Base-by-base conservation (phyloP, 2,329 filamentous ascomycete species). In the Aspergillus oerlinghausenensis region DNA sequence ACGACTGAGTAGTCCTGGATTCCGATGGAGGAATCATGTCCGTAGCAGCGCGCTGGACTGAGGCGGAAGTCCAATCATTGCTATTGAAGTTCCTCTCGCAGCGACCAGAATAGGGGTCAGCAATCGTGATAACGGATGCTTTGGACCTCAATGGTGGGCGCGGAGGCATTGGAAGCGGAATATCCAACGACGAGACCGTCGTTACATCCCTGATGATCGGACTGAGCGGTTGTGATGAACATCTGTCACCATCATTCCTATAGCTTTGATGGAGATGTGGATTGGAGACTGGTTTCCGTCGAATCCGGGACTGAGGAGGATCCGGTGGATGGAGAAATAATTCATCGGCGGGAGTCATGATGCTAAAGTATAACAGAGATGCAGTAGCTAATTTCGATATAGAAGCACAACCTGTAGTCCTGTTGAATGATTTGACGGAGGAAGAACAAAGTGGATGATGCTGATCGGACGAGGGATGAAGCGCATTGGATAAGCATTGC, bases 231-330 rank as follows among this genome's bases (percentile, higher is more conserved):
- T 47, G 19, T 17, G 21, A 45, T 14, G 21, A 45, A 21, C 8
- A 2, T 45, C 42, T 45, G 1, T 47, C 11, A 2, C 21, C 43
- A 47, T 47, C 23, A 47, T 47, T 14, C 6, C 1, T 25, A 23
- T 29, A 21, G n/a, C 29, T 49, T 17, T 50, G 32, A 42, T 35
- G n/a, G 32, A 29, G 19, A 29, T 50, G 40, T 40, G 48, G 45
- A 19, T 25, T 49, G 47, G 45, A 35, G 40, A 57, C 51, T 1
- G 52, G 52, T 32, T 57, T 57, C 3, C 55, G 55, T 26, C 50
- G 53, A 40, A 57, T 53, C 5, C 40, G 51, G 14, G 45, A 53
- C 10, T 40, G 43, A 23, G 21, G 42, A 25, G 21, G 43, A 14
- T 47, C 43, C 4, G 43, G 43, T 11, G 23, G 21, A 25, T 23